These are phyloP conservation scores for Phytopythium litorale DNA, from an alignment of 352 stramenopile genomes.

Conservation along the genomic window DNA sequence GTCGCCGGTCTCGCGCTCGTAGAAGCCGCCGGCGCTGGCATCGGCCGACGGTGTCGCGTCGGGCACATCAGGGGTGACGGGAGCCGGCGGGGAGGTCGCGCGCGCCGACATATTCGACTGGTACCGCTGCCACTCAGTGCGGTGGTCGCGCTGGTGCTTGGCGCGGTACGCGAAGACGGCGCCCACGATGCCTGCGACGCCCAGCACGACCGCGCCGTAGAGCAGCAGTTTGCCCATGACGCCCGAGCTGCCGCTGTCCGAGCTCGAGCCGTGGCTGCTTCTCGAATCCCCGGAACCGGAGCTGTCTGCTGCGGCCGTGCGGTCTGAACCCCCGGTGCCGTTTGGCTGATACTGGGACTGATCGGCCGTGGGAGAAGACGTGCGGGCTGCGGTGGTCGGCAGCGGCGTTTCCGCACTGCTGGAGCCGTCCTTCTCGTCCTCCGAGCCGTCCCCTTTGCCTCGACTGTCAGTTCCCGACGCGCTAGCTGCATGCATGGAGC, in stretches of 20 bases:
- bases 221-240: conserved; percentile 21
- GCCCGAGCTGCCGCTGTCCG: not conserved
- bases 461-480: not conserved
- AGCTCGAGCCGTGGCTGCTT: not conserved
- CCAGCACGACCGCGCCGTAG: conserved; percentile 30
- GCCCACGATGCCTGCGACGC: conserved; percentile 14
- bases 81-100: conserved; percentile 3
- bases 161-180: conserved; percentile 16
- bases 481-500: not conserved
- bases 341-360: conserved; percentile 3
- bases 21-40: not conserved
- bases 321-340: not conserved
- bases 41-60: conserved; percentile 1
- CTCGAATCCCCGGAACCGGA: not conserved
- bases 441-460: not conserved
- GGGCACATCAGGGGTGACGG: not conserved
- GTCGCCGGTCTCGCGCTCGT: conserved; percentile 4
- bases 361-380: not conserved
- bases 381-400: not conserved
- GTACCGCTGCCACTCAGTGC: conserved; percentile 9
- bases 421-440: not conserved
- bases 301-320: not conserved
- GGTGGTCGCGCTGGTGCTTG: conserved; percentile 16
- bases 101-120: conserved; percentile 3
- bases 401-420: not conserved